Evolutionary conservation across 2,329 filamentous ascomycete species (phyloP).

Genomic region (Elsinoe ampelina): DNA sequence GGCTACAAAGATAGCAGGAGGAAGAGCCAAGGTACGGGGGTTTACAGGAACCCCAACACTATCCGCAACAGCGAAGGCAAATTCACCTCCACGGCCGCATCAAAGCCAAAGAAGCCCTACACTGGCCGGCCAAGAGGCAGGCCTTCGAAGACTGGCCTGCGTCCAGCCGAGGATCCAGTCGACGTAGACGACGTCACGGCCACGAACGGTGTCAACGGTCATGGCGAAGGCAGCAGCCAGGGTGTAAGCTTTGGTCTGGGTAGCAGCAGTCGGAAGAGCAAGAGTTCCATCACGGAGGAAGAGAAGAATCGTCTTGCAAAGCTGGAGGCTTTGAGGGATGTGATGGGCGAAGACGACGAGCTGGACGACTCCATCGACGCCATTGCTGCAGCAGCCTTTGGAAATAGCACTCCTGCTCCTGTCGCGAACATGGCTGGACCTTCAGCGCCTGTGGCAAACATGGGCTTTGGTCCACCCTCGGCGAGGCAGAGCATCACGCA

Average conservation of each 20-base stretch:
- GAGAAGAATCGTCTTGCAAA: constrained; percentile 29
- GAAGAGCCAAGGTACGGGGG: neutral
- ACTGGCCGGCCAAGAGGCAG: neutral
- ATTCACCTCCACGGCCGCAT: neutral
- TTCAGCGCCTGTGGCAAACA: neutral
- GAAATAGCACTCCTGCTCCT: neutral
- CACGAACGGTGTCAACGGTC: neutral
- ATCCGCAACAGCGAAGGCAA: constrained; percentile 16
- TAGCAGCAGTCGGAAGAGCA: neutral
- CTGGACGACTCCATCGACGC: neutral
- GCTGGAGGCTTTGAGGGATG: constrained; percentile 26
- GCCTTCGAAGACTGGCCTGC: neutral
- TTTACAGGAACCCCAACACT: constrained; percentile 20
- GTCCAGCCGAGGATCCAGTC: neutral
- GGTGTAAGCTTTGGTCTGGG: constrained; percentile 1
- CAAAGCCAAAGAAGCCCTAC: neutral
- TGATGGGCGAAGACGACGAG: constrained; percentile 17
- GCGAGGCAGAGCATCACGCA: constrained; percentile 7
- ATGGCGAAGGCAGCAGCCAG: neutral
- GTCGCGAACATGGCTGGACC: neutral
- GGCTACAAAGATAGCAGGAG: constrained; percentile 31
- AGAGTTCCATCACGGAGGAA: constrained; percentile 17
- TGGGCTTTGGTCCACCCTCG: neutral
- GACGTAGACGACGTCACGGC: neutral
- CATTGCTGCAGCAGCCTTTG: neutral